Percentiles rank a stretch among this genome's conserved stretches.
phyloP scores from a whole-genome alignment of 2,329 filamentous ascomycete species.

The Harringtonia aguacate region DNA sequence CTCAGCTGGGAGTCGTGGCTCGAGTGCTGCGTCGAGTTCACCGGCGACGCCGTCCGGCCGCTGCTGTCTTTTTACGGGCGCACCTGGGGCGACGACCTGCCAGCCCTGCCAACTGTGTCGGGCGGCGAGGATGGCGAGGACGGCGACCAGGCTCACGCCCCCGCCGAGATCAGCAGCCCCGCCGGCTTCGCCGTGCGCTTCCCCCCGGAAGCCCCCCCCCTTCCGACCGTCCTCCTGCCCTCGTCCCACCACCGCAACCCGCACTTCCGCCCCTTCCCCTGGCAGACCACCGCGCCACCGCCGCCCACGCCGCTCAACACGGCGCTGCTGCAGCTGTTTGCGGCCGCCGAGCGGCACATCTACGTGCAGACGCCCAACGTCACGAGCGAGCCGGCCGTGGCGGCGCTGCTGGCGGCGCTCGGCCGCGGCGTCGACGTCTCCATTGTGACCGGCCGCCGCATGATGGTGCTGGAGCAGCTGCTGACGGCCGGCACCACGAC shows the following conservation, averaged over 20 bases:
- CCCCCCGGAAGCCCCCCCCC: not conserved
- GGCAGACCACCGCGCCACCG: slow-evolving; percentile 28
- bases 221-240: slow-evolving; percentile 53
- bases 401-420: slow-evolving; percentile 50
- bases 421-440: slow-evolving; percentile 55
- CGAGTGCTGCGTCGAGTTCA: slow-evolving; percentile 61
- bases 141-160: not conserved
- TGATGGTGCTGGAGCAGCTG: slow-evolving; percentile 76
- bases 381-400: slow-evolving; percentile 54
- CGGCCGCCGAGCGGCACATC: slow-evolving; percentile 45
- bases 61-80: slow-evolving; percentile 55
- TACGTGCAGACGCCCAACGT: slow-evolving; percentile 71
- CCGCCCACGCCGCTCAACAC: slow-evolving; percentile 56
- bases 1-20: slow-evolving; percentile 85
- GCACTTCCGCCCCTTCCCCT: slow-evolving; percentile 48
- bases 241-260: slow-evolving; percentile 64
- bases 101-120: not conserved
- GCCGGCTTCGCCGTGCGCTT: slow-evolving; percentile 10
- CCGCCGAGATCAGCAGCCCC: slow-evolving; percentile 8
- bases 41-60: slow-evolving; percentile 48
- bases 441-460: slow-evolving; percentile 54
- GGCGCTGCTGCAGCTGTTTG: slow-evolving; percentile 50
- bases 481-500: slow-evolving; percentile 69
- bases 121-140: not conserved
- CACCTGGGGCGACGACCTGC: slow-evolving; percentile 49